These are phyloP conservation scores for Dimocarpus longan DNA, from an alignment of 345 rosid species.

Conservation along the genomic window DNA sequence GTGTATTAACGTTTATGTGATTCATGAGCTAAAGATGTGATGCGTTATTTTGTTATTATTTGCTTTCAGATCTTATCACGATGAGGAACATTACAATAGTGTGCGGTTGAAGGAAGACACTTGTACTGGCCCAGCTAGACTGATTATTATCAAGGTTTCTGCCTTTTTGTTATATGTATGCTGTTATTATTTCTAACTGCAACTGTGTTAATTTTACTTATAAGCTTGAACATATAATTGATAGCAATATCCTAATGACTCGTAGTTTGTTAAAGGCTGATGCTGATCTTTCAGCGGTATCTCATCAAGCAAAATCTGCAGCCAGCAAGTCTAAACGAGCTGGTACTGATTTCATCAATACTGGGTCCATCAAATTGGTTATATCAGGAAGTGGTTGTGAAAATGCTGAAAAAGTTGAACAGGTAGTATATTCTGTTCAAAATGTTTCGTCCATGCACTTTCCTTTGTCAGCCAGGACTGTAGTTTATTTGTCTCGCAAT, in stretches of 20 bases:
- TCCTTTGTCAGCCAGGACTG: conserved; percentile 1
- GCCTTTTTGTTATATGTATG: not conserved
- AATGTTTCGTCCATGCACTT: not conserved
- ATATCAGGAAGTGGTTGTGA: conserved; percentile 83
- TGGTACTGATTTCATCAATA: conserved; percentile 35
- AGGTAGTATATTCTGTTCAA: conserved; percentile 47
- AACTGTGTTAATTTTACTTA: conserved; percentile 9
- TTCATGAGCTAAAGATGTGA: not conserved
- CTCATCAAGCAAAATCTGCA: conserved; percentile 62
- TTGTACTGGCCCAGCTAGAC: conserved; percentile 72
- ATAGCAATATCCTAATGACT: conserved; percentile 43
- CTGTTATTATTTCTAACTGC: conserved; percentile 5
- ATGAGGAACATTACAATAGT: conserved; percentile 92
- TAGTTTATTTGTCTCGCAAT: not conserved
- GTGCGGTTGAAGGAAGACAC: conserved; percentile 74
- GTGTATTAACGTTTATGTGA: not conserved
- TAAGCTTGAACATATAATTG: conserved; percentile 19
- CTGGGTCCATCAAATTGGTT: conserved; percentile 66
- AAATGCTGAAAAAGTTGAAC: conserved; percentile 62
- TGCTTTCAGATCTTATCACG: conserved; percentile 79
- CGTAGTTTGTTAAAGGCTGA: conserved; percentile 80
- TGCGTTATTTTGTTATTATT: not conserved
- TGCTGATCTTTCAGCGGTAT: conserved; percentile 73
- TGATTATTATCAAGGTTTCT: conserved; percentile 73
- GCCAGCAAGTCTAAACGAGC: conserved; percentile 50